Conservation (phyloP, 2,329 filamentous ascomycete genomes). For the Paraphoma chrysanthemicola region DNA sequence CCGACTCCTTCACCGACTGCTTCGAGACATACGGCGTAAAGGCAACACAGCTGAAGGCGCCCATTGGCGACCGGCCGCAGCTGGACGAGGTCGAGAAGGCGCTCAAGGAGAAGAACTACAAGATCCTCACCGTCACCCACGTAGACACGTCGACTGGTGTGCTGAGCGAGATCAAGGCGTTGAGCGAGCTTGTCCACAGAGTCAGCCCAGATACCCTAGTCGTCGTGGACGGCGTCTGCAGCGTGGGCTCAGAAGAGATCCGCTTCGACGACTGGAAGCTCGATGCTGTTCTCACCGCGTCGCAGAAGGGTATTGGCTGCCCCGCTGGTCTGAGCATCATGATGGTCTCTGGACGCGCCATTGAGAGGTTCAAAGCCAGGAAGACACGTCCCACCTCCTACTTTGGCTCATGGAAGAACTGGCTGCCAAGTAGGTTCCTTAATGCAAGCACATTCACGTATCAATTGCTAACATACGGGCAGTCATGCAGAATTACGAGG, state of each 20-base stretch:
- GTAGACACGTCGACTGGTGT: constrained; percentile 98
- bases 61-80: constrained; percentile 86
- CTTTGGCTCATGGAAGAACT: constrained; percentile 97
- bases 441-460: neutral
- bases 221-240: constrained; percentile 96
- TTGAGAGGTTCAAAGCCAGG: constrained; percentile 78
- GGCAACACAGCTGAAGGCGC: constrained; percentile 86
- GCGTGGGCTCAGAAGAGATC: constrained; percentile 94
- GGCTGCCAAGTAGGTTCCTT: constrained; percentile 77
- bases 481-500: constrained; percentile 99
- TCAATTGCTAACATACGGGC: constrained; percentile 21
- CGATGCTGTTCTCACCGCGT: constrained; percentile 91
- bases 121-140: constrained; percentile 92
- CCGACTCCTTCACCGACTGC: constrained; percentile 92
- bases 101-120: constrained; percentile 89
- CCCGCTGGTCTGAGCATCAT: constrained; percentile 93
- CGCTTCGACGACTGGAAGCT: constrained; percentile 94
- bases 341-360: constrained; percentile 89
- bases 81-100: constrained; percentile 88
- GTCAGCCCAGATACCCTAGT: constrained; percentile 92
- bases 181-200: constrained; percentile 81
- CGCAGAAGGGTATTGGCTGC: constrained; percentile 95
- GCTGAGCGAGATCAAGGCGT: constrained; percentile 83
- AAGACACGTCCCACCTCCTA: constrained; percentile 86
- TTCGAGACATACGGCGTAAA: constrained; percentile 89